A percentile compares a stretch with the other conserved stretches of the same genome.
Conservation (phyloP, 495 filamentous ascomycete species). For the Opeltia flavorubescens region DNA sequence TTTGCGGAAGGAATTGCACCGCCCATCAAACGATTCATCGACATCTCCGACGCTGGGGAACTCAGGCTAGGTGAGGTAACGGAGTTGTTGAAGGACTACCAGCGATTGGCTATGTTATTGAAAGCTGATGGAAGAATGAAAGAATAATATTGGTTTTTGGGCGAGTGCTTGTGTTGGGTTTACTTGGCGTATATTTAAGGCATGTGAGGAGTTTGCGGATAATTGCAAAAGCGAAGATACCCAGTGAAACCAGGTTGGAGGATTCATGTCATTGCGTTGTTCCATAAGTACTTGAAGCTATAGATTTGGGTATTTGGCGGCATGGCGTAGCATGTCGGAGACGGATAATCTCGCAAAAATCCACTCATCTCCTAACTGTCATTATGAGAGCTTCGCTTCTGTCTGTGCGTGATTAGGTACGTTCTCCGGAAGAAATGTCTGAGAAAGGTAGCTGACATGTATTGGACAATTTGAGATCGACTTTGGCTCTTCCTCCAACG, state of each 20-base stretch:
- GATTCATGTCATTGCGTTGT: not conserved
- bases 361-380: too few species aligned
- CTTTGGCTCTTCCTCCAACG: too few species aligned
- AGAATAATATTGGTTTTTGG: not conserved
- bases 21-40: conserved; percentile 56
- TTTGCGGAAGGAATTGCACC: not conserved
- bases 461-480: too few species aligned
- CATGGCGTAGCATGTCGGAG: not conserved
- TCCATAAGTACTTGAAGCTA: too few species aligned
- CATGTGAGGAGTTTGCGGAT: too few species aligned
- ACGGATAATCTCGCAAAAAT: too few species aligned
- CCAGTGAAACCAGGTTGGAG: not conserved
- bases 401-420: too few species aligned
- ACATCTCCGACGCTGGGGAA: conserved; percentile 61
- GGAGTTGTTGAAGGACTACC: conserved; percentile 75
- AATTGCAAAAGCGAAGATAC: not conserved
- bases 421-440: not conserved
- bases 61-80: conserved; percentile 70
- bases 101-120: conserved; percentile 58
- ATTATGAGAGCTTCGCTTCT: not conserved
- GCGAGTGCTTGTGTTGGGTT: too few species aligned
- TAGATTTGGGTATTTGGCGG: not conserved
- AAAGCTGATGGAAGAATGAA: not conserved
- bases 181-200: too few species aligned
- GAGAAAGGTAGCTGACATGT: not conserved